Percentiles rank a stretch among this genome's conserved stretches.
Evolutionary conservation across 768 basidiomycete genomes (phyloP).

Genomic region (Hygrophoropsis aurantiaca): DNA sequence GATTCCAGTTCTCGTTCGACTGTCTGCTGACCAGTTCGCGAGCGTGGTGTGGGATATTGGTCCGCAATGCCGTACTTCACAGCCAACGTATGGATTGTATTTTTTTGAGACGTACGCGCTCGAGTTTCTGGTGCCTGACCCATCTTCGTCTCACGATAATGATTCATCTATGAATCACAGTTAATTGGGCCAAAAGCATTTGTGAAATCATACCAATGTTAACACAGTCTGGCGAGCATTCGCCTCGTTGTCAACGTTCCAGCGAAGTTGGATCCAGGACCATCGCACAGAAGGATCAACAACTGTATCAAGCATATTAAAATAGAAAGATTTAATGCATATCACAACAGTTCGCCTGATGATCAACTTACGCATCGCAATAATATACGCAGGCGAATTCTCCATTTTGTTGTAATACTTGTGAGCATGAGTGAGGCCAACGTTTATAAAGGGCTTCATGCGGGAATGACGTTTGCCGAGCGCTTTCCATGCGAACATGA

Average conservation of each 20-base stretch:
- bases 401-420: constrained; percentile 1
- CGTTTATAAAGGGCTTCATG: background rate
- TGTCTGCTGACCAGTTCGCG: too few relatives aligned
- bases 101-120: background rate
- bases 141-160: background rate
- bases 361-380: constrained; percentile 1
- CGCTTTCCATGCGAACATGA: background rate
- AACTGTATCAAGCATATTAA: too few relatives aligned
- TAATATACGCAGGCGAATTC: background rate
- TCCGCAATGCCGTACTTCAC: background rate
- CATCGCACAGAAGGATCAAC: too few relatives aligned
- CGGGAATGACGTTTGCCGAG: background rate
- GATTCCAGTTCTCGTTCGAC: background rate
- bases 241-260: too few relatives aligned
- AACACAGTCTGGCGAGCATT: too few relatives aligned
- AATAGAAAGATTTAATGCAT: too few relatives aligned
- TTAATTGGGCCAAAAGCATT: too few relatives aligned
- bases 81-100: background rate
- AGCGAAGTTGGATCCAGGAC: too few relatives aligned
- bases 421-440: background rate
- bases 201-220: too few relatives aligned
- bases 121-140: background rate
- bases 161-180: too few relatives aligned
- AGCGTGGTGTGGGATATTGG: too few relatives aligned
- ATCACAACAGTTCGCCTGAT: too few relatives aligned